Evolutionary conservation across 352 stramenopile species (phyloP).

Genomic region (Pythium sukuiense): DNA sequence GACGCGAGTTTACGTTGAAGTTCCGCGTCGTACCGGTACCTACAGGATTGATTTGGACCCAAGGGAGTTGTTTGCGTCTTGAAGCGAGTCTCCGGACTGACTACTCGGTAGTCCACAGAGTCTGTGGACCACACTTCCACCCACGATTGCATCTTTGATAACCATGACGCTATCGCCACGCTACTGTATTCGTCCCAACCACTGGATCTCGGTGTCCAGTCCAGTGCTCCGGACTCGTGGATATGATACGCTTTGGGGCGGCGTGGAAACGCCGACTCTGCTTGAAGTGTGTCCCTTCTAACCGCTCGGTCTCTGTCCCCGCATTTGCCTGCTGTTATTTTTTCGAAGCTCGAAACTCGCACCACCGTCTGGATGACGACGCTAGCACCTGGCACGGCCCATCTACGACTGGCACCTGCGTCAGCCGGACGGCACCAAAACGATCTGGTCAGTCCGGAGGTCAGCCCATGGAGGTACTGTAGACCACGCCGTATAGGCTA

Average conservation of each 20-base stretch:
- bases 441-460: not conserved
- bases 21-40: not conserved
- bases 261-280: not conserved
- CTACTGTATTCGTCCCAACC: too few relatives aligned
- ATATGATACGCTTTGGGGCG: not conserved
- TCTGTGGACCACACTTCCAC: not conserved
- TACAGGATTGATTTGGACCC: not conserved
- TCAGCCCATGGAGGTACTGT: too few relatives aligned
- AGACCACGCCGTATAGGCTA: too few relatives aligned
- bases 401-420: not conserved
- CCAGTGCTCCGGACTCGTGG: too few relatives aligned
- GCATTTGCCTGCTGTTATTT: not conserved
- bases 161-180: not conserved
- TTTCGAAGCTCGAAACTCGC: conserved; percentile 1
- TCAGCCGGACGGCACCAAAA: not conserved
- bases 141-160: not conserved
- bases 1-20: not conserved
- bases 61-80: too few relatives aligned
- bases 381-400: not conserved
- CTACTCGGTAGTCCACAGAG: too few relatives aligned
- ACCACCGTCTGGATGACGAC: not conserved
- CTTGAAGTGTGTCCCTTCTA: not conserved
- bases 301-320: not conserved
- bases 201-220: not conserved
- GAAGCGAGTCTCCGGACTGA: too few relatives aligned